These are phyloP conservation scores for Gnomoniopsis smithogilvyi DNA, from an alignment of 2,329 filamentous ascomycete genomes.

Conservation along the genomic window DNA sequence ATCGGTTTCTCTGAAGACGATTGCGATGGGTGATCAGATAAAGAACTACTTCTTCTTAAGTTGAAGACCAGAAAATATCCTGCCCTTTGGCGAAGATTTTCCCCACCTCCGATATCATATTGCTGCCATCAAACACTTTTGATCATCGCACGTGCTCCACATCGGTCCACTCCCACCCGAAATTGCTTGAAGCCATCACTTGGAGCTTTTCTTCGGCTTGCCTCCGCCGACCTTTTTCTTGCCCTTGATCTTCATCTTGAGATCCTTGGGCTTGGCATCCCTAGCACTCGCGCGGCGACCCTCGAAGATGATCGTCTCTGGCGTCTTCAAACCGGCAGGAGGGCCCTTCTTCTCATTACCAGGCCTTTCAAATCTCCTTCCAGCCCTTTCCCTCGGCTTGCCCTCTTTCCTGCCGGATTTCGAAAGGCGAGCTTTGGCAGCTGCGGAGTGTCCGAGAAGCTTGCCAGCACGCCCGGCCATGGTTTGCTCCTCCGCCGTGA, in stretches of 20 bases:
- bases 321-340: constrained; percentile 50
- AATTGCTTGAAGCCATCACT: background rate
- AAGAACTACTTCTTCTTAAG: no score
- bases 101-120: background rate
- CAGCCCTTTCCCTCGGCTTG: constrained; percentile 4
- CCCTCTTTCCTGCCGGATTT: constrained; percentile 3
- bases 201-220: constrained; percentile 30
- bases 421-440: constrained; percentile 31
- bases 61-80: no score
- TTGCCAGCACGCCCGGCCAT: constrained; percentile 70
- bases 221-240: constrained; percentile 37
- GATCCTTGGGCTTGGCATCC: constrained; percentile 60
- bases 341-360: constrained; percentile 17
- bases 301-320: constrained; percentile 76
- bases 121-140: background rate
- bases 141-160: background rate
- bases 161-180: background rate
- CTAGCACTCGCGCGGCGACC: constrained; percentile 69
- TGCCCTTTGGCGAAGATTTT: no score
- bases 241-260: constrained; percentile 57
- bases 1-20: no score
- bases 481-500: constrained; percentile 66
- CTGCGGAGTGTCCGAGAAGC: constrained; percentile 66
- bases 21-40: no score
- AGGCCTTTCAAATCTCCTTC: background rate